phyloP scores from a whole-genome alignment of 2,329 filamentous ascomycete genomes.

The Orbilia oligospora region DNA sequence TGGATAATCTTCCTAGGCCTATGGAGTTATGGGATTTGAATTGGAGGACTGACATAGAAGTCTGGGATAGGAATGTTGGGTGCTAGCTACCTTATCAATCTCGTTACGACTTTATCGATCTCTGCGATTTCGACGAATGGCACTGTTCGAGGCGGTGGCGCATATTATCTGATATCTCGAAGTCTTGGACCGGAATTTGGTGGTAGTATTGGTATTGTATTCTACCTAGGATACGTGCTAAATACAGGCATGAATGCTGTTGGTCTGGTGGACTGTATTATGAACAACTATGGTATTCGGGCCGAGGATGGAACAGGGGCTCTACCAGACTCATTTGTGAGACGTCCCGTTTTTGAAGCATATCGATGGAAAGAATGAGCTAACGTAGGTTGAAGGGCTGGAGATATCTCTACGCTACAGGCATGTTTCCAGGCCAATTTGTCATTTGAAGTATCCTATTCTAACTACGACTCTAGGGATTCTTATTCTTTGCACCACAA shows the following conservation, averaged over 20 bases:
- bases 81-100: conserved; percentile 80
- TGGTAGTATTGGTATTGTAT: conserved; percentile 87
- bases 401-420: conserved; percentile 81
- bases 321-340: conserved; percentile 72
- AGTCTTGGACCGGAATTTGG: conserved; percentile 90
- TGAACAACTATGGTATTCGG: conserved; percentile 77
- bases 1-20: conserved; percentile 31
- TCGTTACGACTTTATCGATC: conserved; percentile 87
- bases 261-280: conserved; percentile 85
- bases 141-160: conserved; percentile 87
- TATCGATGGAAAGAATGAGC: conserved; percentile 13
- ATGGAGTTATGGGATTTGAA: background rate
- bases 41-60: conserved; percentile 12
- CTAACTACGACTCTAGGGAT: conserved; percentile 68
- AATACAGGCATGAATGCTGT: conserved; percentile 91
- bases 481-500: conserved; percentile 78
- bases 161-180: conserved; percentile 89
- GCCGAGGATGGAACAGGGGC: conserved; percentile 73
- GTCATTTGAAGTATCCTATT: background rate
- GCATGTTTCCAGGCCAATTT: conserved; percentile 16
- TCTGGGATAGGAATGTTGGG: conserved; percentile 65
- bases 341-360: conserved; percentile 15
- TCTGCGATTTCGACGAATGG: conserved; percentile 92
- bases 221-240: conserved; percentile 90
- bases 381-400: conserved; percentile 76